Percentiles rank a stretch among this genome's conserved stretches.
These are phyloP conservation scores for Parascedosporium putredinis DNA, from an alignment of 2,329 filamentous ascomycete genomes.

Conservation along the genomic window DNA sequence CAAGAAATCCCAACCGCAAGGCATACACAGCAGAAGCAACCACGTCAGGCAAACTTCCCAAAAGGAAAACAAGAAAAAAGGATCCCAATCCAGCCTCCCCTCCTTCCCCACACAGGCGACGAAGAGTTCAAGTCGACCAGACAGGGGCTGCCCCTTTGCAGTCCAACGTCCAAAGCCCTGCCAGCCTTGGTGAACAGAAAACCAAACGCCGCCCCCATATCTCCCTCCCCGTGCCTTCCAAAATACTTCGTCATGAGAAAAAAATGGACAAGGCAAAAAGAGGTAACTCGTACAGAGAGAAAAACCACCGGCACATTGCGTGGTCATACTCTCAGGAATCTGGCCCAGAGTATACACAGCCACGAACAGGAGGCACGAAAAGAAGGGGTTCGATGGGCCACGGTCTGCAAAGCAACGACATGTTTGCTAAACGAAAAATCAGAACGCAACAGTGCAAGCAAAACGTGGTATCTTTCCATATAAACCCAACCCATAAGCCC, in stretches of 20 bases:
- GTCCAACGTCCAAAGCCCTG: not conserved
- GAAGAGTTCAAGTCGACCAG: not conserved
- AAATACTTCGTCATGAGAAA: not conserved
- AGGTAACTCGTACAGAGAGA: not conserved
- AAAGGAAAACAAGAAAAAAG: no score
- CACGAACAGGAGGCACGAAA: not conserved
- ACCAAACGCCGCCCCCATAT: not conserved
- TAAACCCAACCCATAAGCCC: not conserved
- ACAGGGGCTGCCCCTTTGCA: not conserved
- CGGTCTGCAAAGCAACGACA: not conserved
- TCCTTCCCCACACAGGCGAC: not conserved
- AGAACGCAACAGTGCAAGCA: not conserved
- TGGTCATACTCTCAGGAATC: not conserved
- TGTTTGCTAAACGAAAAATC: not conserved
- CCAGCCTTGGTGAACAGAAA: conserved; percentile 1
- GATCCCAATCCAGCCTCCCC: not conserved
- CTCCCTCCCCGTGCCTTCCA: not conserved
- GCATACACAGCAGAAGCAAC: not conserved
- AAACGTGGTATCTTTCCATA: conserved; percentile 2
- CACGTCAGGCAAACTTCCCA: no score
- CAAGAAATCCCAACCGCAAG: not conserved
- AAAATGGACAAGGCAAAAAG: not conserved
- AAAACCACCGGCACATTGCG: not conserved
- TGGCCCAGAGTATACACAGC: not conserved
- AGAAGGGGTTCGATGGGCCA: not conserved